Conservation (phyloP, 352 stramenopile genomes). For the Pythium biforme region DNA sequence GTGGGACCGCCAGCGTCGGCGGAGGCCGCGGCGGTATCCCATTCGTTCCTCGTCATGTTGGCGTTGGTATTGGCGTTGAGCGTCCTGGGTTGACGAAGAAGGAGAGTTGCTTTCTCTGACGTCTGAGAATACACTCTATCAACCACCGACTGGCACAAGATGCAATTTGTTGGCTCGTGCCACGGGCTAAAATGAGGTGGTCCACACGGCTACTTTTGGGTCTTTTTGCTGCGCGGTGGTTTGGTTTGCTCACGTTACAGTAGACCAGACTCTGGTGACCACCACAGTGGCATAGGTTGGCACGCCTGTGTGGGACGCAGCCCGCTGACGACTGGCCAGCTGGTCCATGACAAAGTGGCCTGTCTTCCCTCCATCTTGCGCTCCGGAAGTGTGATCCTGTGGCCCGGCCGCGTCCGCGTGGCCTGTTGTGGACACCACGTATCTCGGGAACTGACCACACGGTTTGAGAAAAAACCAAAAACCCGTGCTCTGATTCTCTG, state of each 20-base stretch:
- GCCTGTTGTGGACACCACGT: not conserved
- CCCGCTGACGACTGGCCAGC: conserved; percentile 4
- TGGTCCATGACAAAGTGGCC: not conserved
- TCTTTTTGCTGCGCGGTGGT: not conserved
- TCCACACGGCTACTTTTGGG: not conserved
- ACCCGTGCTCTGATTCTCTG: not conserved
- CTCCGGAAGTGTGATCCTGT: not conserved
- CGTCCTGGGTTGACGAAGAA: not conserved
- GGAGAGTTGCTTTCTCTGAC: not conserved
- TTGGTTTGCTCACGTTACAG: not conserved
- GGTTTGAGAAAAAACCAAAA: conserved; percentile 1
- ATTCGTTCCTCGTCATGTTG: conserved; percentile 22
- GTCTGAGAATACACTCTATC: conserved; percentile 17
- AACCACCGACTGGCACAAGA: not conserved
- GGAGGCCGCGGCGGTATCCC: conserved; percentile 13
- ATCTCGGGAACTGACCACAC: conserved; percentile 13
- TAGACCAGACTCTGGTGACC: too few relatives aligned
- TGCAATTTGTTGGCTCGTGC: not conserved
- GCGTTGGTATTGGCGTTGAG: too few relatives aligned
- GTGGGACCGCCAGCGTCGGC: not conserved
- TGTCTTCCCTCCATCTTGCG: not conserved
- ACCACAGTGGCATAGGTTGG: too few relatives aligned
- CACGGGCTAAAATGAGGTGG: not conserved
- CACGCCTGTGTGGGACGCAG: not conserved
- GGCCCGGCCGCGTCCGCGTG: not conserved